These are phyloP conservation scores for Beauveria bassiana DNA, from an alignment of 2,329 filamentous ascomycete species.

Conservation along the genomic window DNA sequence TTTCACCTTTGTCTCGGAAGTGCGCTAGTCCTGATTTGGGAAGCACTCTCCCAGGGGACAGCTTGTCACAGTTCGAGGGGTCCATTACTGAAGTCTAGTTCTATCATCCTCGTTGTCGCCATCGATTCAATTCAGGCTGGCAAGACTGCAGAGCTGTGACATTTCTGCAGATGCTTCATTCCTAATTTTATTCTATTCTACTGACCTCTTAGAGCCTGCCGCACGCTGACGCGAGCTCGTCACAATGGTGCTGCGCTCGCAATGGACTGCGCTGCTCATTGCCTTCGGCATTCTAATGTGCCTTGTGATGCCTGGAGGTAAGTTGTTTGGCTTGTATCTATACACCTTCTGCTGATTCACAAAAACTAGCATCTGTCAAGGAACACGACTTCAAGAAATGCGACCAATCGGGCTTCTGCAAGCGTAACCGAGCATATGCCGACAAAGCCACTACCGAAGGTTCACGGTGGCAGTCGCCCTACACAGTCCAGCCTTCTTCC, in stretches of 20 bases:
- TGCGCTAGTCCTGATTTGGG: conserved; percentile 5
- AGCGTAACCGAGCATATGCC: conserved; percentile 84
- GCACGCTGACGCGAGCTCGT: not conserved
- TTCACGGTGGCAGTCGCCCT: conserved; percentile 70
- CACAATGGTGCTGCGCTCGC: conserved; percentile 6
- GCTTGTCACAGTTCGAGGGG: conserved; percentile 8
- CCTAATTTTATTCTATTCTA: not conserved
- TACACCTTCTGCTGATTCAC: conserved; percentile 14
- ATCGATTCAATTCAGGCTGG: conserved; percentile 2
- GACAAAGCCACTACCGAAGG: conserved; percentile 62
- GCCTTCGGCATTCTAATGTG: conserved; percentile 51
- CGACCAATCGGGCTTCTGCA: conserved; percentile 92
- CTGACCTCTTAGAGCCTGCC: not conserved
- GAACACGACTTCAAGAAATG: conserved; percentile 97
- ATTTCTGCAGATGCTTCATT: conserved; percentile 6
- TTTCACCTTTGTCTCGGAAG: too few species aligned
- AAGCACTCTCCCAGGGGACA: conserved; percentile 8
- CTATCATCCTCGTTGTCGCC: conserved; percentile 1
- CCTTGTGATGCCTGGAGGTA: conserved; percentile 58
- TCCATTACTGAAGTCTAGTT: not conserved
- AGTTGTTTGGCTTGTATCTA: not conserved
- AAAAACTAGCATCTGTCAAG: conserved; percentile 66
- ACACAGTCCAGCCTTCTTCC: conserved; percentile 64
- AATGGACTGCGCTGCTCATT: conserved; percentile 57
- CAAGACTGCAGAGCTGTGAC: not conserved